phyloP scores from a whole-genome alignment of 2,329 filamentous ascomycete species.

The Rhynchosporium graminicola region DNA sequence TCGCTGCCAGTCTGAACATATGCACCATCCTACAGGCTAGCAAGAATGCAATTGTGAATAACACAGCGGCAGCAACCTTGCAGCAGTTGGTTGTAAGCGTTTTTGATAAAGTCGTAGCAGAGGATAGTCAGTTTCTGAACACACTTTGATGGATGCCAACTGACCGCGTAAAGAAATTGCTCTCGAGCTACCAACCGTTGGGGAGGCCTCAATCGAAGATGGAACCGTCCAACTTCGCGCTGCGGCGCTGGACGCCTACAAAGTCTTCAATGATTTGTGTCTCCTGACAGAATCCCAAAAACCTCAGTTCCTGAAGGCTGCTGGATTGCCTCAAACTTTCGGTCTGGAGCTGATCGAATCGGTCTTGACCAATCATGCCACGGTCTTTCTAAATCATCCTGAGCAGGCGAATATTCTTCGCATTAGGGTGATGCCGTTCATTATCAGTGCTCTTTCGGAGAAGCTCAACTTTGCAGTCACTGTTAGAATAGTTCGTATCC shows the following conservation, averaged over 20 bases:
- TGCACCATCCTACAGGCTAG: constrained; percentile 89
- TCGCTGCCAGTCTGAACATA: constrained; percentile 82
- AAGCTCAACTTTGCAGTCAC: constrained; percentile 79
- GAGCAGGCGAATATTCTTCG: constrained; percentile 82
- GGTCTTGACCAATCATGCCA: constrained; percentile 81
- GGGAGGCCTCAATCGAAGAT: constrained; percentile 67
- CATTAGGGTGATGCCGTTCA: constrained; percentile 76
- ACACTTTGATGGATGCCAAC: neutral
- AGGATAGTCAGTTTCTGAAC: constrained; percentile 65
- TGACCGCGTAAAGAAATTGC: constrained; percentile 31
- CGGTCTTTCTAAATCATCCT: constrained; percentile 73
- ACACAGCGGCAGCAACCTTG: constrained; percentile 93
- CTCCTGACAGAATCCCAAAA: constrained; percentile 82
- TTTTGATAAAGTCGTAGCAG: constrained; percentile 84
- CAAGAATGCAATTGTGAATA: constrained; percentile 92
- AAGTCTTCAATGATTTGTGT: constrained; percentile 87
- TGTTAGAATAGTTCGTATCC: constrained; percentile 77
- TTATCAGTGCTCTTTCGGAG: constrained; percentile 76
- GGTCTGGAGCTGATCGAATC: constrained; percentile 91
- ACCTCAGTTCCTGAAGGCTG: constrained; percentile 78
- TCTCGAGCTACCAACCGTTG: constrained; percentile 58
- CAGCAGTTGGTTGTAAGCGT: constrained; percentile 91
- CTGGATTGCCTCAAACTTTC: constrained; percentile 76
- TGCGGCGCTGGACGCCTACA: constrained; percentile 83
- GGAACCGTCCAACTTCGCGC: constrained; percentile 67